Base-by-base conservation (phyloP, 768 basidiomycete species). In the Boletellus ananiceps region DNA sequence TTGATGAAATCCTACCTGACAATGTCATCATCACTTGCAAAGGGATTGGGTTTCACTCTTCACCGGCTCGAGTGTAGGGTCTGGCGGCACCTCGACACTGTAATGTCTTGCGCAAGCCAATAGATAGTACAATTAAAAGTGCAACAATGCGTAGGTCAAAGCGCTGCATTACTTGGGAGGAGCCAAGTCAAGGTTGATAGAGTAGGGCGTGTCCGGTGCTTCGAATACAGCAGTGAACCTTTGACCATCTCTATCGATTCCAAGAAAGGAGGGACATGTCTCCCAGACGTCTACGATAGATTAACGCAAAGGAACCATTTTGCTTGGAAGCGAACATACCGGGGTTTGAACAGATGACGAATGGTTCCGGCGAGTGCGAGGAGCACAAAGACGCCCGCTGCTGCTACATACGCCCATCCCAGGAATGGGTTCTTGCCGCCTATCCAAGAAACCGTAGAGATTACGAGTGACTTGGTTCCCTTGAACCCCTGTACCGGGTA, bases 391-490 rank as follows among this genome's bases (percentile, higher is more conserved):
- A 97, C 75, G 15, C 78, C 81, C 2, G 94, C 83, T 1, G 93
- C 82, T 14, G 86, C 94, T 39, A 99, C 86, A 62, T 99, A 99
- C 2, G 93, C 91, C 93, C 94, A 98, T 8, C 96, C 96, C 16
- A 99, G 77, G 83, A 99, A 99, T 1, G 93, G 84, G 60, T 99
- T 97, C 73, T 95, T 94, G 35, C 96, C 96, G 11, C 96, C 96
- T 64, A 96, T 92, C 94, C 95, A 98, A 2, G 94, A 92, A 13
- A 96, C 93, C 3, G 95, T 98, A 38, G 93, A 93, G 54, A 99
- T 88, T 29, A 99, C 94, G 51, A 99, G 78, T 0, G 93, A 93
- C 69, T 99, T 99, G 9, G 95, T 97, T 37, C 96, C 96, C 45
- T 84, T 83, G 74, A 89, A 99, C 8, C 84, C 78, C 40, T 80